Percentiles rank a stretch among this genome's conserved stretches.
These are phyloP conservation scores for Coemansia sp. DNA, from an alignment of 192 early-diverging fungal species.

Conservation along the genomic window DNA sequence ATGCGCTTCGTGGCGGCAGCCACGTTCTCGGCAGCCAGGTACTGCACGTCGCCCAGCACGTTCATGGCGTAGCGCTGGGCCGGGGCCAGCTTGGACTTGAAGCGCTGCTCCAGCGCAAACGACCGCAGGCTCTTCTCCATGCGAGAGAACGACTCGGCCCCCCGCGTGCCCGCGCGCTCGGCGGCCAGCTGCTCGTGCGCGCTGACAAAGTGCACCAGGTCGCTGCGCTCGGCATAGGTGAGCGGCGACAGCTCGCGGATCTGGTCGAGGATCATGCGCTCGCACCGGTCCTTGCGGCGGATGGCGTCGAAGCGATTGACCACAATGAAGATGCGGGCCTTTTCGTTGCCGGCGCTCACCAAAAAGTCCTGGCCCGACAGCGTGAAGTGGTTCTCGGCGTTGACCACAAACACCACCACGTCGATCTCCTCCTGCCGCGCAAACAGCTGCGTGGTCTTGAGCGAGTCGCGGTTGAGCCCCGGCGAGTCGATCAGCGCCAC, in stretches of 20 bases:
- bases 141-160: constrained; percentile 64
- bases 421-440: constrained; percentile 98
- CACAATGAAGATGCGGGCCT: constrained; percentile 97
- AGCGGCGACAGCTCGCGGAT: constrained; percentile 91
- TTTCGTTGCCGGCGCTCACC: constrained; percentile 95
- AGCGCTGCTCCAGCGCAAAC: constrained; percentile 94
- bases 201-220: constrained; percentile 97
- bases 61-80: constrained; percentile 89
- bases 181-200: constrained; percentile 55
- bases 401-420: constrained; percentile 98
- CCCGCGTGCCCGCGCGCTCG: constrained; percentile 26
- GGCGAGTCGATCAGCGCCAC: constrained; percentile 98
- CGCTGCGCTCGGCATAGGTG: constrained; percentile 84
- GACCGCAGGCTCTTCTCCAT: constrained; percentile 85
- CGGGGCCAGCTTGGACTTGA: constrained; percentile 90
- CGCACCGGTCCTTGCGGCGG: constrained; percentile 90
- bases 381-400: constrained; percentile 99
- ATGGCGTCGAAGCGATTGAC: constrained; percentile 98
- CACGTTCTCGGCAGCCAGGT: constrained; percentile 71
- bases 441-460: constrained; percentile 97
- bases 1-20: constrained; percentile 59
- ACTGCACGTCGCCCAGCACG: constrained; percentile 75
- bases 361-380: constrained; percentile 96
- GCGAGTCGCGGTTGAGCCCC: constrained; percentile 95
- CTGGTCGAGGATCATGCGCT: constrained; percentile 92